Conservation (phyloP, 768 basidiomycete genomes). For the Leccinum barrowsii region DNA sequence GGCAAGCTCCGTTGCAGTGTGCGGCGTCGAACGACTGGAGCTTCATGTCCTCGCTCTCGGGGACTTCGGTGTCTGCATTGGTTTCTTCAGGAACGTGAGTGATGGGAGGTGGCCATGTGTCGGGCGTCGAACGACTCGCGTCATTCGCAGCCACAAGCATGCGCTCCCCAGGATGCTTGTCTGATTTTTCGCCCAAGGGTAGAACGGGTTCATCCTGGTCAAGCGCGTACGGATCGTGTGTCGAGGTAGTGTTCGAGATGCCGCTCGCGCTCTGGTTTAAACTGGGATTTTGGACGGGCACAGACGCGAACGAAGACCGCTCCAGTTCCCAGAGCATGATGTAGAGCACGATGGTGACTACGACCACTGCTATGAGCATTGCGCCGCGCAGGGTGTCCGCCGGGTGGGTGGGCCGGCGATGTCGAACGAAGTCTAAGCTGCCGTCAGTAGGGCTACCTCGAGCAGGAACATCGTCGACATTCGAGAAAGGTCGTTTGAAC, state of each 20-base stretch:
- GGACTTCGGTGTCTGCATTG: background rate
- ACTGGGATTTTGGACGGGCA: background rate
- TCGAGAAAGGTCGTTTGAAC: too few species aligned
- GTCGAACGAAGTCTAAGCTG: background rate
- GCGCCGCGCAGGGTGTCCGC: conserved; percentile 10
- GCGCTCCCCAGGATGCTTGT: background rate
- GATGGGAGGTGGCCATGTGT: conserved; percentile 33
- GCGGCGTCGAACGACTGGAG: conserved; percentile 16
- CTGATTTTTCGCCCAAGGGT: too few species aligned
- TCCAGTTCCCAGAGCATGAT: conserved; percentile 20
- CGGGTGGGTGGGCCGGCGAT: background rate
- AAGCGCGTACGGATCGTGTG: too few species aligned
- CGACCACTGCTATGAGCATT: conserved; percentile 17
- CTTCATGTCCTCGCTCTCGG: background rate
- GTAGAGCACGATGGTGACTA: conserved; percentile 23
- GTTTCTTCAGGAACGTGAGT: conserved; percentile 7
- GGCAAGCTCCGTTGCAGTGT: conserved; percentile 33
- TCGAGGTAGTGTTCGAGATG: background rate
- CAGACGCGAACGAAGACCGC: conserved; percentile 5
- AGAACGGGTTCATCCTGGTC: background rate
- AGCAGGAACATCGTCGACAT: background rate
- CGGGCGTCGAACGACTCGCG: background rate
- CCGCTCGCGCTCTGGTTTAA: background rate
- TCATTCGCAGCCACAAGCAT: background rate
- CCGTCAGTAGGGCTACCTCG: too few species aligned